phyloP scores from a whole-genome alignment of 2,329 filamentous ascomycete genomes.

The Botrytis tulipae region DNA sequence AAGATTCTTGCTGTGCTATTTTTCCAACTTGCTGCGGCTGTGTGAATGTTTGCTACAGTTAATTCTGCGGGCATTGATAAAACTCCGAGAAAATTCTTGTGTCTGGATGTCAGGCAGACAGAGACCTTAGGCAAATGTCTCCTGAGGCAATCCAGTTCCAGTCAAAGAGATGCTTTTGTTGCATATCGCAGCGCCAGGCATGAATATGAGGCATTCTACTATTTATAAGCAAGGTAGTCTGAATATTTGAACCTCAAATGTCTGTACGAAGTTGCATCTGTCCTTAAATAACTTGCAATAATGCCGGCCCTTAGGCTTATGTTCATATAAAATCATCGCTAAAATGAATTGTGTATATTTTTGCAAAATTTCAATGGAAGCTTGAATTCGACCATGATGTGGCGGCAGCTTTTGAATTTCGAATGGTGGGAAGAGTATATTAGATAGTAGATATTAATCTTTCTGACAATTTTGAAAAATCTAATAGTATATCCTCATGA shows the following conservation, averaged over 20 bases:
- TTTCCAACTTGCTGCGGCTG: background rate
- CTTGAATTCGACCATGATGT: background rate
- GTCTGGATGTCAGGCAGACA: background rate
- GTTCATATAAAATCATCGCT: background rate
- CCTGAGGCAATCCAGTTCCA: background rate
- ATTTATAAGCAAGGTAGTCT: background rate
- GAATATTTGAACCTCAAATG: background rate
- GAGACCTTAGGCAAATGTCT: background rate
- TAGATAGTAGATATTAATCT: background rate
- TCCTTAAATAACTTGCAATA: background rate
- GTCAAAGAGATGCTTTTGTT: constrained; percentile 6
- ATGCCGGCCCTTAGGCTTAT: background rate
- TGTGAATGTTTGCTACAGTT: background rate
- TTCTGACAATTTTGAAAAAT: background rate
- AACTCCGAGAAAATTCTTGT: background rate
- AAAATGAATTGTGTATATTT: background rate
- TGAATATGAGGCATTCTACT: constrained; percentile 2
- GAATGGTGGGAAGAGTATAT: background rate
- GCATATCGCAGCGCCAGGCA: constrained; percentile 7
- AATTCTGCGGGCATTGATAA: background rate
- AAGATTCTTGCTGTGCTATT: background rate
- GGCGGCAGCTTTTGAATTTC: no score
- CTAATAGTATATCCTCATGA: background rate
- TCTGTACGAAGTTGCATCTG: background rate
- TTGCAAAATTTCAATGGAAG: background rate